Base-by-base conservation (phyloP, 495 filamentous ascomycete species). In the Aspergillus funiculosus region DNA sequence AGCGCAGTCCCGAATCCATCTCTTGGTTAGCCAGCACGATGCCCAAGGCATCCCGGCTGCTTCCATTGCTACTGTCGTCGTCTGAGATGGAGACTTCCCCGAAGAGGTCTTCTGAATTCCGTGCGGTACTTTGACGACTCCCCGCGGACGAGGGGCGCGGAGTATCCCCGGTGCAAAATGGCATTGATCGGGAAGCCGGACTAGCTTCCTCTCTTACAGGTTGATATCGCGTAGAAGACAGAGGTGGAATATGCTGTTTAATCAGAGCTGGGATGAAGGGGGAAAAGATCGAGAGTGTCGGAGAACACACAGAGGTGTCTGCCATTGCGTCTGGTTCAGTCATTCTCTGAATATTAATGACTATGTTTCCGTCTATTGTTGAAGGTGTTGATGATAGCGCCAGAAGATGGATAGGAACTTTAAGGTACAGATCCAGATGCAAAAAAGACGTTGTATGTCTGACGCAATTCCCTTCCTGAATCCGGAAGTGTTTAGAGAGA, bases 1-100 rank as follows among this genome's bases (percentile, higher is more conserved):
- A 72, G 28, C 53, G 55, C 27, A 72, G 34, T 1, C 68, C 68
- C 0, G 68, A 70, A n/a, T 55, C 52, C 7, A 45, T 49, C 48
- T 70, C 67, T 43, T 64, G 67, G 15, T 63, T 62, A 10, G 53
- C 20, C 9, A 53, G 13, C 6, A 21, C 24, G 6, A 34, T n/a
- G 8, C 10, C 26, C 11, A 39, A 32, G 39, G 30, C 19, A 45
- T 37, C 46, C 42, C 15, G 20, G 46, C 18, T 35, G 3, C 10
- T 28, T 29, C 25, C 7, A 13, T 20, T 28, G n/a, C 31, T 34
- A 13, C 51, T 48, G 21, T 58, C 52, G 4, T 25, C 27, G 28
- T 5, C 10, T 7, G 37, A 26, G 5, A 5, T 27, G 9, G 25
- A 31, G 39, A 21, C 26, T 19, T 32, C 30, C 22, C 34, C 32